Percentiles rank a stretch among this genome's conserved stretches.
Conservation (phyloP, 371 early-diverging fungal genomes). For the Paraphysoderma sedebokerense region DNA sequence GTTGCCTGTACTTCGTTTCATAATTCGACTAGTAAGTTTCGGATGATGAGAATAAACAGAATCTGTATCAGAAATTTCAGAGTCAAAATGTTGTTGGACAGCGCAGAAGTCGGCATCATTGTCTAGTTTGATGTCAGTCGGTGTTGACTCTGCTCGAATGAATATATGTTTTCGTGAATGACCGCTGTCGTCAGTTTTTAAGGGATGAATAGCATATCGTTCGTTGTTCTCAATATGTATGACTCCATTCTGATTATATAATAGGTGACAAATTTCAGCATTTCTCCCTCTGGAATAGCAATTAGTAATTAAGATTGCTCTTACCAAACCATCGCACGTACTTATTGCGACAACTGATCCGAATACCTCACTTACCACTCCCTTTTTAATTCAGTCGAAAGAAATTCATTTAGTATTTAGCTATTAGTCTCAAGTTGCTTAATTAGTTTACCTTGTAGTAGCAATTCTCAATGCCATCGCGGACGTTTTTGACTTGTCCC, state of each 20-base stretch:
- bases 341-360: conserved; percentile 1
- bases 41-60: background rate
- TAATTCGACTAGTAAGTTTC: background rate
- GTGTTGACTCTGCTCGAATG: background rate
- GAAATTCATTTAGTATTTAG: too few relatives aligned
- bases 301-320: background rate
- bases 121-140: background rate
- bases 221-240: background rate
- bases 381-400: too few relatives aligned
- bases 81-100: background rate
- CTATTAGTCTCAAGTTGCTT: too few relatives aligned
- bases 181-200: background rate
- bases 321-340: conserved; percentile 2
- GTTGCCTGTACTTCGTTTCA: background rate
- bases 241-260: background rate
- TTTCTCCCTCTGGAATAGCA: background rate
- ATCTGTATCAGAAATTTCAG: background rate
- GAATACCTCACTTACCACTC: too few relatives aligned
- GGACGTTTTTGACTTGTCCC: too few relatives aligned
- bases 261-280: too few relatives aligned
- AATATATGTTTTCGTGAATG: background rate
- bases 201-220: background rate
- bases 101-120: background rate
- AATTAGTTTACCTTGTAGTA: too few relatives aligned
- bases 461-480: too few relatives aligned